A percentile compares a stretch with the other conserved stretches of the same genome.
These are phyloP conservation scores for Phyllostachys edulis DNA, from an alignment of 176 grass and related monocot species.

Conservation along the genomic window DNA sequence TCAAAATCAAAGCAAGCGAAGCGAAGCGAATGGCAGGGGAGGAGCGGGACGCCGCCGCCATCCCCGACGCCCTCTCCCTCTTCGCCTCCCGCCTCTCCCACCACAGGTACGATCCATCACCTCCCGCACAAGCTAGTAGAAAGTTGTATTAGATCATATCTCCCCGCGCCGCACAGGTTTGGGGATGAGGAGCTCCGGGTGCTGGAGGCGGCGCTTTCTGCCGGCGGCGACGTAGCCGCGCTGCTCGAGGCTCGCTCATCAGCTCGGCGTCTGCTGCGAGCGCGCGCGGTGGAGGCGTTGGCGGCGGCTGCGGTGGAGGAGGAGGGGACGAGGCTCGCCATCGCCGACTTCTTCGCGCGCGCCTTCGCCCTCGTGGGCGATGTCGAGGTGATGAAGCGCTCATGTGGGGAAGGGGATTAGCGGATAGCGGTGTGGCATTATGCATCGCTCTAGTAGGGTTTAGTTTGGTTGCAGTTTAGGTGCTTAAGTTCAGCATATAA, in stretches of 20 bases:
- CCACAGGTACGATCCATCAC: conserved; percentile 20
- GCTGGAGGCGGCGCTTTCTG: conserved; percentile 55
- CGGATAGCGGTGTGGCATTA: neutral
- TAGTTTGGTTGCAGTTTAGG: neutral
- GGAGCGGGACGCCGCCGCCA: neutral
- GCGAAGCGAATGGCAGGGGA: neutral
- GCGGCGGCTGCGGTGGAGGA: neutral
- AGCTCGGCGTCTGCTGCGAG: conserved; percentile 41
- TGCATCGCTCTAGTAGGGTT: neutral
- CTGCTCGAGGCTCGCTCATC: conserved; percentile 47
- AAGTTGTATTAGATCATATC: neutral
- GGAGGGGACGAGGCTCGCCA: conserved; percentile 35
- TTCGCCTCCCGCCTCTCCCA: conserved; percentile 44
- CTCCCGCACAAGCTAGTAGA: neutral
- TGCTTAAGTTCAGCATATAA: neutral
- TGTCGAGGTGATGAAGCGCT: conserved; percentile 51
- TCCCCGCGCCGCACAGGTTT: conserved; percentile 36
- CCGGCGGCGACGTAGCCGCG: conserved; percentile 35
- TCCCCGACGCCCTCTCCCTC: conserved; percentile 24
- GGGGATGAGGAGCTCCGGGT: conserved; percentile 41
- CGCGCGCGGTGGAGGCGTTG: conserved; percentile 8
- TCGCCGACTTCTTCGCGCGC: conserved; percentile 67
- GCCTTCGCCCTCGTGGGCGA: conserved; percentile 68
- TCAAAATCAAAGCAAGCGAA: neutral
- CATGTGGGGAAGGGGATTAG: neutral